phyloP scores from a whole-genome alignment of 78 protist species.

The Anaeramoeba ignava region DNA sequence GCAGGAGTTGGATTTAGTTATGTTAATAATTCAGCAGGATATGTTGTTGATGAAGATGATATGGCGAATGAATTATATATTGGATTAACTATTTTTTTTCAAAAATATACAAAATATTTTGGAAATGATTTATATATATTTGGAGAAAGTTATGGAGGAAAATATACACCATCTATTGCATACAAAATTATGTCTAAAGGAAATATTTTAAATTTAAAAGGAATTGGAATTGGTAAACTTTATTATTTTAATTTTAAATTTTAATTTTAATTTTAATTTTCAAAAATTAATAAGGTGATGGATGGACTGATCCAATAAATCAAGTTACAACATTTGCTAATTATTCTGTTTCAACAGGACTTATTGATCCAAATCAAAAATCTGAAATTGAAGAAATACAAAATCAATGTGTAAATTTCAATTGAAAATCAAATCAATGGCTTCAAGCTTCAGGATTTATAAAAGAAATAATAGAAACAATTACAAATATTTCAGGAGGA shows the following conservation, averaged over 20 bases:
- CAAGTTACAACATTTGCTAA: neutral
- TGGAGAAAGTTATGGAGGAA: too few relatives aligned
- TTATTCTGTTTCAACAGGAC: neutral
- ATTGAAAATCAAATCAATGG: neutral
- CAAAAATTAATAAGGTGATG: too few relatives aligned
- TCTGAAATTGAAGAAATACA: neutral
- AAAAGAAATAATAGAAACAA: neutral
- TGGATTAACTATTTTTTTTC: too few relatives aligned
- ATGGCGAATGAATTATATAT: too few relatives aligned
- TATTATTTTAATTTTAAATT: too few relatives aligned
- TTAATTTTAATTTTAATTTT: too few relatives aligned
- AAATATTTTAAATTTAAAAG: neutral
- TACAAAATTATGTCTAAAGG: neutral
- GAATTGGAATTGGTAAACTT: neutral
- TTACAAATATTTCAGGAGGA: neutral
- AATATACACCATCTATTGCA: neutral
- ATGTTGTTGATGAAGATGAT: too few relatives aligned
- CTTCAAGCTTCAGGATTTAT: neutral
- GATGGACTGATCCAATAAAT: neutral
- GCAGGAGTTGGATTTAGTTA: too few relatives aligned
- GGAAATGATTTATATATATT: too few relatives aligned
- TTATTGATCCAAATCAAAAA: neutral
- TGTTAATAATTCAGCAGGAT: too few relatives aligned
- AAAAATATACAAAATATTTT: too few relatives aligned
- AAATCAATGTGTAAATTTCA: neutral